phyloP scores from a whole-genome alignment of 495 filamentous ascomycete genomes.

The Melanomma pulvis-pyrius region DNA sequence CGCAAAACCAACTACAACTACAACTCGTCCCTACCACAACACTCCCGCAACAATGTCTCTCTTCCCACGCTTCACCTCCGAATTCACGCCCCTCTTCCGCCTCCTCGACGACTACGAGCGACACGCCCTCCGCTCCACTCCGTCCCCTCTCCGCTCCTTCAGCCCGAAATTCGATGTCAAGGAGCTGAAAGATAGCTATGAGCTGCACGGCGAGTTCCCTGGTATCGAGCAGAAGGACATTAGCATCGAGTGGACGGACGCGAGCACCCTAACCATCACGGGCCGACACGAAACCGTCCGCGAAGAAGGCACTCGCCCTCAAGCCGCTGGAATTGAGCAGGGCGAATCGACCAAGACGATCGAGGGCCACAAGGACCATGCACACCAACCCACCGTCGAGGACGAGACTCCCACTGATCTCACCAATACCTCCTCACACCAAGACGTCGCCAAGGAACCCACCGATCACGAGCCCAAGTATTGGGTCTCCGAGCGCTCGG shows the following conservation, averaged over 20 bases:
- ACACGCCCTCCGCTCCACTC: slow-evolving; percentile 36
- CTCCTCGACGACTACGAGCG: slow-evolving; percentile 75
- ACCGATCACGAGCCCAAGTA: slow-evolving; percentile 58
- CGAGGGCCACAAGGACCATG: slow-evolving; percentile 19
- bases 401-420: slow-evolving; percentile 59
- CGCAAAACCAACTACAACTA: slow-evolving; percentile 22
- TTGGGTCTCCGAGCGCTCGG: slow-evolving; percentile 78
- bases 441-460: slow-evolving; percentile 38
- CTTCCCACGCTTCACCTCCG: slow-evolving; percentile 58
- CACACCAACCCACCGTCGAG: slow-evolving; percentile 65
- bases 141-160: slow-evolving; percentile 53
- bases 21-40: slow-evolving; percentile 4
- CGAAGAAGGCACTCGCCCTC: slow-evolving; percentile 41
- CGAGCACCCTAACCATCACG: slow-evolving; percentile 71
- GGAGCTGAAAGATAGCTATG: slow-evolving; percentile 67
- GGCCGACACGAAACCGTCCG: slow-evolving; percentile 62
- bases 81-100: slow-evolving; percentile 71
- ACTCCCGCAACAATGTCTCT: slow-evolving; percentile 62
- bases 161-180: slow-evolving; percentile 79
- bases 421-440: background rate
- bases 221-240: slow-evolving; percentile 78
- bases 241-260: slow-evolving; percentile 81
- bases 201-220: slow-evolving; percentile 86
- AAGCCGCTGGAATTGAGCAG: slow-evolving; percentile 46
- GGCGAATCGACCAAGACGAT: background rate